Evolutionary conservation across 345 rosid genomes (phyloP), one percentile per base, ranked within the genome.

Genomic region (Combretum micranthum): DNA sequence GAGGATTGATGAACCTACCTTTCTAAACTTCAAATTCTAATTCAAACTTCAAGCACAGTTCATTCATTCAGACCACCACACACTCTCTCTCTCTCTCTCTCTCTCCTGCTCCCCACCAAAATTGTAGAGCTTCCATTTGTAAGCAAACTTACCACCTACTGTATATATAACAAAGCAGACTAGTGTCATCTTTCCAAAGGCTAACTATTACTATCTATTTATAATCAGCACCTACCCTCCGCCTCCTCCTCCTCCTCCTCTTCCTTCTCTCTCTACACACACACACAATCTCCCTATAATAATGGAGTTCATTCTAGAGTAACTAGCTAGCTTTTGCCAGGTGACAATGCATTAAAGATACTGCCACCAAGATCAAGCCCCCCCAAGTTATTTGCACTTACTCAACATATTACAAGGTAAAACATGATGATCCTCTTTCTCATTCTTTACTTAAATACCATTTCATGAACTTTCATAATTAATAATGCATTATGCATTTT

Each of bases 11-110:
- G 20, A 55, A 13, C 20, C 22, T 53, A 17, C 39, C 13, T 56
- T 52, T 45, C 17, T n/a, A 21, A 39, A 62, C 55, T 18, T n/a
- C 21, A 62, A 69, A 61, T 64, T 69, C 69, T 59, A 50, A 66
- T 71, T 73, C 75, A 69, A 76, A 73, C 61, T 68, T 69, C 53
- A 55, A 51, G 32, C 25, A 32, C 44, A 7, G 17, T 45, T 43
- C 45, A 12, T 26, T 43, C 47, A 1, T 13, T 50, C 18, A 0
- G 13, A 5, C 52, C 21, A 15, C 13, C 21, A 6, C 9, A 20
- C 23, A 25, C 43, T 52, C 56, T 52, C 55, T 52, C 55, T 52
- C 12, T 14, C 15, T 12, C 18, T n/a, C n/a, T n/a, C n/a, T n/a
- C n/a, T n/a, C n/a, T n/a, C n/a, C n/a, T n/a, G n/a, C n/a, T n/a